Evolutionary conservation across 1,139 yeast species (phyloP).

Genomic region (Taphrina flavorubra): DNA sequence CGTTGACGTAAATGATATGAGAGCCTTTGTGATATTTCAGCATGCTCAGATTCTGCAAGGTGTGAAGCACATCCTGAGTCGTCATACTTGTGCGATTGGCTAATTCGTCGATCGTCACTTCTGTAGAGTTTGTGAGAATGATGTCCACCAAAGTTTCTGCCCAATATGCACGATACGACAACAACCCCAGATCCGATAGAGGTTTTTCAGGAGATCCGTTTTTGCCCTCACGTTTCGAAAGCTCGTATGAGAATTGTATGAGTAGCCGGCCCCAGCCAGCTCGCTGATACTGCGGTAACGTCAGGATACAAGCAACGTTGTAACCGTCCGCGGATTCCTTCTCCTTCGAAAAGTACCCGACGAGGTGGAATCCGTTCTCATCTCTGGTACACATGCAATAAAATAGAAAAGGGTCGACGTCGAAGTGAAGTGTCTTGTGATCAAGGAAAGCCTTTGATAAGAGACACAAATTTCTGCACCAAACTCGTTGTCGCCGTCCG

Average conservation of each 20-base stretch:
- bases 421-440: constrained; percentile 93
- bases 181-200: constrained; percentile 86
- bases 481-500: constrained; percentile 88
- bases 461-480: constrained; percentile 94
- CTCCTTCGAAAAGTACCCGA: constrained; percentile 95
- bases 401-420: constrained; percentile 94
- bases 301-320: constrained; percentile 94
- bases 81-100: constrained; percentile 91
- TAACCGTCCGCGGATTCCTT: constrained; percentile 95
- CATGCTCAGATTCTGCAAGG: constrained; percentile 87
- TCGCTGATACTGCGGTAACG: constrained; percentile 94
- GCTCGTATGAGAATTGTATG: constrained; percentile 90
- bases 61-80: constrained; percentile 91
- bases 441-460: constrained; percentile 86
- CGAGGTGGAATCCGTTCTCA: constrained; percentile 88
- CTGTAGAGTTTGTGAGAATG: constrained; percentile 69
- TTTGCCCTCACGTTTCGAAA: constrained; percentile 84
- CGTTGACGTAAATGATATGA: constrained; percentile 89
- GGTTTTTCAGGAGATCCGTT: constrained; percentile 98
- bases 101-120: constrained; percentile 90
- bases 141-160: constrained; percentile 82
- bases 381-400: constrained; percentile 93
- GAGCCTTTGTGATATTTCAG: constrained; percentile 93
- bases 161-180: constrained; percentile 96
- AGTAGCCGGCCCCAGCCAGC: constrained; percentile 90